Conservation (phyloP, 768 basidiomycete species). For the Rhodocollybia butyracea region DNA sequence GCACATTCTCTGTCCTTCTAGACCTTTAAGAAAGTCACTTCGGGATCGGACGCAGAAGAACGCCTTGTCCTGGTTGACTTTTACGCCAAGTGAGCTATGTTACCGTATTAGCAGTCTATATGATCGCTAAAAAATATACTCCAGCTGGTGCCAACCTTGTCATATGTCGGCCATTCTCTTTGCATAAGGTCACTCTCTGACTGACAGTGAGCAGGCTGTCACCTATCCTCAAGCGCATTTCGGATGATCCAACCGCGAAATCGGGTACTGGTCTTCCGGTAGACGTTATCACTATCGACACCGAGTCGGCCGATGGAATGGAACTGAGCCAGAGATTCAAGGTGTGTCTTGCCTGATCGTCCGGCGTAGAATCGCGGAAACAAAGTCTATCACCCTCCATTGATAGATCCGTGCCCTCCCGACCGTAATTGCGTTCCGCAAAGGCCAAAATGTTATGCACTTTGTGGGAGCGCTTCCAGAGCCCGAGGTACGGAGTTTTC, state of each 20-base stretch:
- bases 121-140: background rate
- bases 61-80: conserved; percentile 73
- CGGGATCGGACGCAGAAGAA: conserved; percentile 30
- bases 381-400: background rate
- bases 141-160: conserved; percentile 81
- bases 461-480: conserved; percentile 63
- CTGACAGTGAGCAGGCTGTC: conserved; percentile 36
- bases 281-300: conserved; percentile 73
- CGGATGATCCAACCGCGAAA: conserved; percentile 35
- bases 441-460: conserved; percentile 53
- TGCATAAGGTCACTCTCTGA: background rate
- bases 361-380: conserved; percentile 1
- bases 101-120: background rate
- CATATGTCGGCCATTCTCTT: conserved; percentile 27
- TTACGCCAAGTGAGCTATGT: conserved; percentile 64
- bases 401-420: conserved; percentile 69
- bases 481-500: conserved; percentile 38
- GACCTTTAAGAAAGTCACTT: conserved; percentile 34
- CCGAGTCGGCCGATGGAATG: conserved; percentile 49
- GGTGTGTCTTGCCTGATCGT: conserved; percentile 29
- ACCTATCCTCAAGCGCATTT: conserved; percentile 63
- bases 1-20: conserved; percentile 14
- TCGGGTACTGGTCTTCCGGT: conserved; percentile 55
- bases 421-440: conserved; percentile 74
- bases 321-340: conserved; percentile 49